Base-by-base conservation (phyloP, 768 basidiomycete species). In the Leccinum olivaceopallidum region DNA sequence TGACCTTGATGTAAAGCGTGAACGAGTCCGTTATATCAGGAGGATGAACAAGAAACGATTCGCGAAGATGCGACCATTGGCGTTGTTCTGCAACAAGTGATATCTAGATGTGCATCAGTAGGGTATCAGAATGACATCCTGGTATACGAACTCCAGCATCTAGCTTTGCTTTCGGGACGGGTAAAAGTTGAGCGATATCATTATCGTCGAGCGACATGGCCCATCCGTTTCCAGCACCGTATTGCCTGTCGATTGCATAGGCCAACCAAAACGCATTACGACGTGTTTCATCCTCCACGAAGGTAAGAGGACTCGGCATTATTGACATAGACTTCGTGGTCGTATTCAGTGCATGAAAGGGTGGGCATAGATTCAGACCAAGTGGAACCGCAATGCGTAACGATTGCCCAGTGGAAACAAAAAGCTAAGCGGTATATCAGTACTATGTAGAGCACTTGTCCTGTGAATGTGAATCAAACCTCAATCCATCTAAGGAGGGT, bases 231-330 rank as follows among this genome's bases (percentile, higher is more conserved):
- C 84, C 83, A 61, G 81, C 82, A 6, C 87, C 85, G 58, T 85
- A 83, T 61, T 86, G 81, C 28, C 89, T 83, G 64, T 92, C 90
- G 50, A 80, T 77, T 6, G 85, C 79, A 69, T 90, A 91, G 9
- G 87, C 85, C 51, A 88, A 67, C 85, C 89, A 92, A 66, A 90
- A 90, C 1, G 83, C 78, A 65, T 91, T 91, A 57, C 89, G 79
- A 54, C 90, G 80, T 44, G 77, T 83, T 71, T 91, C 90, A 36
- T 88, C 87, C 70, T 91, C 90, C 7, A 86, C 75, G 2, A 84
- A 80, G 34, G 81, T 85, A 49, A 78, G 77, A n/a, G 88, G 83
- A 4, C 84, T 78, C 0, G 80, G 77, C 16, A 90, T 69, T 55
- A 90, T 81, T 7, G 87, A 83, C n/a, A 83, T 74, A 0, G 85